Evolutionary conservation across 2,329 filamentous ascomycete species (phyloP).

Genomic region (Cladophialophora carrionii): DNA sequence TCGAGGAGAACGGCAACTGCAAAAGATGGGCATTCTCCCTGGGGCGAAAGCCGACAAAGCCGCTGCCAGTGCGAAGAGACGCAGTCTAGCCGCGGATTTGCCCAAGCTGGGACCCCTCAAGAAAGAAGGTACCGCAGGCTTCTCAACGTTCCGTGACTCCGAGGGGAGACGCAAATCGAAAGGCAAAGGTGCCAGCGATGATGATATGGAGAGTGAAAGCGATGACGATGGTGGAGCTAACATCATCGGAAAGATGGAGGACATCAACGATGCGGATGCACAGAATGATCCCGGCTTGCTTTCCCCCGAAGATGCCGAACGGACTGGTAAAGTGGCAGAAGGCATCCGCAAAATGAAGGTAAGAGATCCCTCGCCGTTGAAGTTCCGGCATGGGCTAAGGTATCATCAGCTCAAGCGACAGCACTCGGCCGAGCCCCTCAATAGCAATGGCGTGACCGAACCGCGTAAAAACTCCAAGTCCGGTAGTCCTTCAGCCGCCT

Average conservation of each 20-base stretch:
- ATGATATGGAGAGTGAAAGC: slow-evolving; percentile 75
- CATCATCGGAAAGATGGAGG: slow-evolving; percentile 65
- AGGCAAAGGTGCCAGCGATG: slow-evolving; percentile 58
- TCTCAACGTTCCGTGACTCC: slow-evolving; percentile 81
- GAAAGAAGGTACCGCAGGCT: slow-evolving; percentile 83
- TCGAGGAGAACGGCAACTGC: slow-evolving; percentile 88
- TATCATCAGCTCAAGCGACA: slow-evolving; percentile 64
- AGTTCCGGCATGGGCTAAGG: slow-evolving; percentile 38
- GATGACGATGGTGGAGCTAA: slow-evolving; percentile 70
- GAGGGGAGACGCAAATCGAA: slow-evolving; percentile 57
- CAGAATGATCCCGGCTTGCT: slow-evolving; percentile 54
- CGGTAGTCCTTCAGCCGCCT: slow-evolving; percentile 44
- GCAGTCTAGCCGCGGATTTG: slow-evolving; percentile 83
- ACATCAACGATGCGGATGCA: slow-evolving; percentile 61
- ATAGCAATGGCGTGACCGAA: slow-evolving; percentile 44
- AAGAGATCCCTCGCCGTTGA: slow-evolving; percentile 40
- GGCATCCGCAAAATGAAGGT: slow-evolving; percentile 70
- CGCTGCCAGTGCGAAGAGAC: slow-evolving; percentile 69
- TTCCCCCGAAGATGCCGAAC: slow-evolving; percentile 64
- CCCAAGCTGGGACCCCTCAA: slow-evolving; percentile 82
- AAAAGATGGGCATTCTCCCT: slow-evolving; percentile 90
- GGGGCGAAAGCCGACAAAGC: slow-evolving; percentile 67
- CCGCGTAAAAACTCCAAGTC: slow-evolving; percentile 50
- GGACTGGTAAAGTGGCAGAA: slow-evolving; percentile 65
- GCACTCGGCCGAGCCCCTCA: slow-evolving; percentile 62